phyloP scores from a whole-genome alignment of 306 rosid species.

The Casuarina cunninghamiana region DNA sequence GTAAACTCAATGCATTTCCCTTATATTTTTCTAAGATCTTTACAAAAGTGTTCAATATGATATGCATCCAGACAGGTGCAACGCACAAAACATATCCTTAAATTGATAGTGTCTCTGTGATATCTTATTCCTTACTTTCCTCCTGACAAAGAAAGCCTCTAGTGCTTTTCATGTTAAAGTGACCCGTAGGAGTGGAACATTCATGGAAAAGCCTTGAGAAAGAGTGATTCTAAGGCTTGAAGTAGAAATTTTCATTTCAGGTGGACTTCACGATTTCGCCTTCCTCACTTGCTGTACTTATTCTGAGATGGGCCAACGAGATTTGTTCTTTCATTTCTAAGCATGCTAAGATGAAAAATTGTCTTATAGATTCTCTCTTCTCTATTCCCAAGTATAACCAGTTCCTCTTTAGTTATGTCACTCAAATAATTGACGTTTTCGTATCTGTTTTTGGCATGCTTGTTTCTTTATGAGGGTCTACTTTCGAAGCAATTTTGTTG shows the following conservation, averaged over 20 bases:
- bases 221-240: neutral
- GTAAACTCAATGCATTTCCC: neutral
- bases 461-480: neutral
- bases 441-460: neutral
- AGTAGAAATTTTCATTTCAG: neutral
- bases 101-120: neutral
- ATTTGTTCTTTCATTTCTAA: neutral
- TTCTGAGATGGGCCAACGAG: neutral
- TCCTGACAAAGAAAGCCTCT: neutral
- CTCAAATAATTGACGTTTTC: neutral
- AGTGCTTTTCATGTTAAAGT: neutral
- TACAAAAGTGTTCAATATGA: too few species aligned
- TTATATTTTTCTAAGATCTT: neutral
- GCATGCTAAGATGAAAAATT: neutral
- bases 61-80: neutral
- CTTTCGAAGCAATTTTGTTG: neutral
- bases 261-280: neutral
- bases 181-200: neutral
- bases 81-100: too few species aligned
- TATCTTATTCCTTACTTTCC: neutral
- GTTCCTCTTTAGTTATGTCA: neutral
- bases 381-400: neutral
- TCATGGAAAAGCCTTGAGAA: neutral
- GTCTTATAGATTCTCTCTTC: neutral
- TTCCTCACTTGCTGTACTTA: neutral